Percentiles rank a stretch among this genome's conserved stretches.
phyloP scores from a whole-genome alignment of 2,329 filamentous ascomycete genomes.

The Fonsecaea erecta region DNA sequence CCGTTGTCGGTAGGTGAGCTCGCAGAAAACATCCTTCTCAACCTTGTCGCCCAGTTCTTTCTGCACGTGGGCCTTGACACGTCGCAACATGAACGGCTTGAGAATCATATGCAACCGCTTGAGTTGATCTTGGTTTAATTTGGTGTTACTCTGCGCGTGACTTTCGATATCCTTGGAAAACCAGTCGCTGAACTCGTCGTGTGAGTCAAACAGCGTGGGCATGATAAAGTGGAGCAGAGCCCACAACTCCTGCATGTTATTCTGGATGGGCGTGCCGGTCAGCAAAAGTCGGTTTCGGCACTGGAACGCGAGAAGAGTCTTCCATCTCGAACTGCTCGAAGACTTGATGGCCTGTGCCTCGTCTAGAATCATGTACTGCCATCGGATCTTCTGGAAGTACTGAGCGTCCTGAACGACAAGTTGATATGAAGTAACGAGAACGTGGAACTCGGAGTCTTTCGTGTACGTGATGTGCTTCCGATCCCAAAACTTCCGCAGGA shows the following conservation, averaged over 20 bases:
- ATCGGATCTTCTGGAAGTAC: conserved; percentile 98
- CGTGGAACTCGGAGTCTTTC: conserved; percentile 91
- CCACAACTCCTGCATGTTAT: conserved; percentile 99
- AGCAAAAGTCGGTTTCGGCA: conserved; percentile 92
- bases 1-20: conserved; percentile 93
- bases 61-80: conserved; percentile 99
- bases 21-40: conserved; percentile 92
- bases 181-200: conserved; percentile 59
- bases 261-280: conserved; percentile 97
- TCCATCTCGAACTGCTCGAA: conserved; percentile 94
- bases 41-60: conserved; percentile 99
- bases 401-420: conserved; percentile 93
- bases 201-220: conserved; percentile 86
- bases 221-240: conserved; percentile 98
- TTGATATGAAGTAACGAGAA: conserved; percentile 95
- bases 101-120: conserved; percentile 97
- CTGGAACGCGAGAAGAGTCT: conserved; percentile 89
- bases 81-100: conserved; percentile 98
- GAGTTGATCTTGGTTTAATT: conserved; percentile 96
- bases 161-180: conserved; percentile 78
- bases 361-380: conserved; percentile 99
- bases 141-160: conserved; percentile 98
- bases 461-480: conserved; percentile 95
- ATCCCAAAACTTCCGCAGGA: conserved; percentile 98
- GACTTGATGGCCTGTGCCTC: conserved; percentile 99